Base-by-base conservation (phyloP, 129 eudicot genomes). In the Kitagawia praeruptora region DNA sequence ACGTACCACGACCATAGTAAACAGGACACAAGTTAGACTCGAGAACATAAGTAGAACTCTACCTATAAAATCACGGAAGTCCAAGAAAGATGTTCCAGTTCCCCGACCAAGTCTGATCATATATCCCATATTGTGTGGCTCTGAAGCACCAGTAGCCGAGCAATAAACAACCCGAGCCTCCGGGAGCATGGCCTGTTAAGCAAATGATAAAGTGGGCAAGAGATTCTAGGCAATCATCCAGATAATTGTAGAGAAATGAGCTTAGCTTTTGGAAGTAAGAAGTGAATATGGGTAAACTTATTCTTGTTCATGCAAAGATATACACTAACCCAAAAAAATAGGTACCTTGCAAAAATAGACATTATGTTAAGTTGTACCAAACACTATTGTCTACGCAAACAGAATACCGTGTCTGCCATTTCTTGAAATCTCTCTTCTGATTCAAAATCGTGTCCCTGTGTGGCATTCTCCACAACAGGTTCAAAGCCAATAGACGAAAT, bases 31-130 rank as follows among this genome's bases (percentile, higher is more conserved):
- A 64, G 19, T 64, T 10, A 28, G 40, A 3, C 39, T 64, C 19
- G 3, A 38, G 19, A 64, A 28, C 71, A 64, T 0, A 66, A 66
- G 41, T 66, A 11, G 4, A 31, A 31, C 15, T 4, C 2, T 34
- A 66, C 72, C 72, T 31, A 66, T 12, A 85, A 96, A 96, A 34
- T 88, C 92, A 81, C 90, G 90, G 76, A 96, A 90, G 74, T 84
- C 85, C 73, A 69, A 67, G 75, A 96, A 96, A 76, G 95, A 96
- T 79, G 99, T 92, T 81, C 99, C 98, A 81, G 88, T 83, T 80
- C 99, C 99, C 99, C 99, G 97, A 82, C 99, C 99, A 81, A 96
- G 97, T 54, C 99, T 97, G 77, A 92, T 91, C 99, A 96, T 96
- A 82, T 96, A 96, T 77, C 97, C 99, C 91, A 96, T 77, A 84